Evolutionary conservation across 345 rosid species (phyloP).

Genomic region (Rubroshorea leprosula): DNA sequence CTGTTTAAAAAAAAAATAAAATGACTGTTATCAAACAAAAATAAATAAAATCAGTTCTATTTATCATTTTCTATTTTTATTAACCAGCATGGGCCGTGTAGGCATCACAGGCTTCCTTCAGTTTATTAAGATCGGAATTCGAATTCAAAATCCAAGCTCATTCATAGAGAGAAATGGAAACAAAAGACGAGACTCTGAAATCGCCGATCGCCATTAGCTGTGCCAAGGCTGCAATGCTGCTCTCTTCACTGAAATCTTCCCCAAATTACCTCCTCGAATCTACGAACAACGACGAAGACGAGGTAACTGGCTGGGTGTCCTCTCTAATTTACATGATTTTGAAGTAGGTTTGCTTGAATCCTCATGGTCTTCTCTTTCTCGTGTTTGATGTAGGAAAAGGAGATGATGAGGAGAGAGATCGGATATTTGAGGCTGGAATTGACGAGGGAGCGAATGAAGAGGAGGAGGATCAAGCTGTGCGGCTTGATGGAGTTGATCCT

Average conservation of each 20-base stretch:
- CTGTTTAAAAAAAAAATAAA: no score
- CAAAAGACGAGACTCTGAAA: slow-evolving; percentile 12
- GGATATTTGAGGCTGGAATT: slow-evolving; percentile 20
- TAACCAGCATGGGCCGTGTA: no score
- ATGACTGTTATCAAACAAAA: no score
- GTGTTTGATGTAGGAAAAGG: slow-evolving; percentile 11
- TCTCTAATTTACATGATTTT: neutral
- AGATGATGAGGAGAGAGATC: slow-evolving; percentile 17
- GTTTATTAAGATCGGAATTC: no score
- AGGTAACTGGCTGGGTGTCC: neutral
- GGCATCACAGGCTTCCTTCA: no score
- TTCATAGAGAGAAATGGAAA: slow-evolving; percentile 1
- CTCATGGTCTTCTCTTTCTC: neutral
- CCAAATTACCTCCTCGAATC: slow-evolving; percentile 3
- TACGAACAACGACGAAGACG: slow-evolving; percentile 8
- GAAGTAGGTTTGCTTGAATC: neutral
- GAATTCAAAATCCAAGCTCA: no score
- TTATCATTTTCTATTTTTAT: no score
- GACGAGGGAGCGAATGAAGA: slow-evolving; percentile 25
- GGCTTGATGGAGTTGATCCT: slow-evolving; percentile 24
- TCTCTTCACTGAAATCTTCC: slow-evolving; percentile 9
- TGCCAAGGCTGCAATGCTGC: slow-evolving; percentile 22
- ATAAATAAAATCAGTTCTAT: no score
- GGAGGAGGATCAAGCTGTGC: slow-evolving; percentile 21
- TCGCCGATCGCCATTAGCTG: slow-evolving; percentile 20